Evolutionary conservation across 1,284 basidiomycete species (phyloP).

Genomic region (Caloboletus firmus): DNA sequence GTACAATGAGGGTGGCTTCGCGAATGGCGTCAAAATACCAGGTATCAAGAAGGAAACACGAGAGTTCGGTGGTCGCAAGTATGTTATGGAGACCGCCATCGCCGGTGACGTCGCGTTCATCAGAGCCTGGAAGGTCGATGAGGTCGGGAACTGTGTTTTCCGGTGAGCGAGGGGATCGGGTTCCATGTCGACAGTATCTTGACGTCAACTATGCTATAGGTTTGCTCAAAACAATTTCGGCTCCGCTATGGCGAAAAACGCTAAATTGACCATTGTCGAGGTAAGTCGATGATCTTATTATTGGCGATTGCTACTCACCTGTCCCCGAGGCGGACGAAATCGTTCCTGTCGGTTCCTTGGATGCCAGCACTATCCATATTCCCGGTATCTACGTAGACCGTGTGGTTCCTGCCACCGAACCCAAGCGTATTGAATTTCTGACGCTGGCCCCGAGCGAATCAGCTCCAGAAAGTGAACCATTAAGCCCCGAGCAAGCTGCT

Average conservation of each 20-base stretch:
- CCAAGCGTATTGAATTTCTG: constrained; percentile 79
- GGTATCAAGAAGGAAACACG: constrained; percentile 80
- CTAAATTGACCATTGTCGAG: constrained; percentile 90
- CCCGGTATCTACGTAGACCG: constrained; percentile 89
- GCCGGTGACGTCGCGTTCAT: constrained; percentile 88
- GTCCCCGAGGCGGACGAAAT: constrained; percentile 80
- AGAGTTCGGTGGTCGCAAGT: constrained; percentile 81
- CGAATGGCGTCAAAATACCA: constrained; percentile 62
- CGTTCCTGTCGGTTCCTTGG: constrained; percentile 82
- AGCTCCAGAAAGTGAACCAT: constrained; percentile 28
- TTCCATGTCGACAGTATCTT: background rate
- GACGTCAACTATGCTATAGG: constrained; percentile 39
- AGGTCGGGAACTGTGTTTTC: constrained; percentile 85
- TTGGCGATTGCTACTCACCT: constrained; percentile 1
- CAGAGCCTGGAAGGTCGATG: constrained; percentile 94
- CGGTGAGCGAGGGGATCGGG: constrained; percentile 43
- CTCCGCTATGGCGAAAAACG: constrained; percentile 85
- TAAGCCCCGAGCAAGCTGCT: constrained; percentile 52
- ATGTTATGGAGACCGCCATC: constrained; percentile 86
- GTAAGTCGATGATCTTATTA: constrained; percentile 37
- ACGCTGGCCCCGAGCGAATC: constrained; percentile 55
- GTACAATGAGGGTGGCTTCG: constrained; percentile 67
- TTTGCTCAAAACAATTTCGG: constrained; percentile 91
- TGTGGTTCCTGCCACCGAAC: constrained; percentile 74
- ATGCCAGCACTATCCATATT: constrained; percentile 82